Evolutionary conservation across 345 rosid species (phyloP).

Genomic region (Alliaria petiolata): DNA sequence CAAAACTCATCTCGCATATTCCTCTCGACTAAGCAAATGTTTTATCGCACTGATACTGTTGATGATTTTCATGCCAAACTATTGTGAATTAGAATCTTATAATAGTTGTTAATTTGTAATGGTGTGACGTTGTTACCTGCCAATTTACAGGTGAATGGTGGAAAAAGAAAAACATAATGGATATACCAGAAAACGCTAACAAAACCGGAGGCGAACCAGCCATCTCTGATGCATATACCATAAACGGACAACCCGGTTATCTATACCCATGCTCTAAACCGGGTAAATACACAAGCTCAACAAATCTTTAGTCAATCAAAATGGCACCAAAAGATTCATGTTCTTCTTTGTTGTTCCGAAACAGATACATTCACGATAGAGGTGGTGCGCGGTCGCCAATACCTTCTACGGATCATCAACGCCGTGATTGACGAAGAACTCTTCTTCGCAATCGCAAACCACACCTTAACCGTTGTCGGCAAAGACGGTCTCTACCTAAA

Average conservation of each 20-base stretch:
- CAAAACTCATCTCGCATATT: too few species aligned
- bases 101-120: slow-evolving; percentile 3
- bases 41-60: too few species aligned
- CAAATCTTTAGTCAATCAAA: neutral
- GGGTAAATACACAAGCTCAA: neutral
- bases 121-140: neutral
- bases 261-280: slow-evolving; percentile 70
- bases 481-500: slow-evolving; percentile 51
- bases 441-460: slow-evolving; percentile 61
- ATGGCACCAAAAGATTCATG: neutral
- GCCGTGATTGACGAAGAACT: slow-evolving; percentile 67
- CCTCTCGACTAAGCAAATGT: too few species aligned
- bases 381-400: slow-evolving; percentile 38
- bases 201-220: slow-evolving; percentile 67
- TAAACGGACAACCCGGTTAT: slow-evolving; percentile 85
- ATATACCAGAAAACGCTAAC: slow-evolving; percentile 43
- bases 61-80: too few species aligned
- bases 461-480: slow-evolving; percentile 52
- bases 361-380: slow-evolving; percentile 38
- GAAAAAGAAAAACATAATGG: slow-evolving; percentile 54
- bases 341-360: neutral
- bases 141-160: slow-evolving; percentile 76
- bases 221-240: slow-evolving; percentile 76
- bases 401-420: slow-evolving; percentile 66
- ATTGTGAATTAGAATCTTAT: too few species aligned